A percentile compares a stretch with the other conserved stretches of the same genome.
Conservation (phyloP, 352 stramenopile genomes). For the Pythium apleroticum region DNA sequence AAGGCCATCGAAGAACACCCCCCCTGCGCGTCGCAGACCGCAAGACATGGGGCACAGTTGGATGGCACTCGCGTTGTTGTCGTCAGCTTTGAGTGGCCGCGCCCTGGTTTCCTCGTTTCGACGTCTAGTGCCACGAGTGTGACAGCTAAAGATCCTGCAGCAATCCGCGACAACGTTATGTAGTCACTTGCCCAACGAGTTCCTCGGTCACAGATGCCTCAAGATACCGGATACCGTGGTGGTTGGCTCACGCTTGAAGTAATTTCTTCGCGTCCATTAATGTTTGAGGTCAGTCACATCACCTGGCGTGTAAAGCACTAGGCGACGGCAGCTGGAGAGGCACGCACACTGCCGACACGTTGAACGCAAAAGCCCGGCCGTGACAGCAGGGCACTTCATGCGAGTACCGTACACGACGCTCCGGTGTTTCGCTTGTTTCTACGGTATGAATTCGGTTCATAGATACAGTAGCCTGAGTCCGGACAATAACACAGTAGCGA, state of each 20-base stretch:
- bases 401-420: background rate
- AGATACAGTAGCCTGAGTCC: background rate
- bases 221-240: background rate
- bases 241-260: background rate
- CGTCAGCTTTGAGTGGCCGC: background rate
- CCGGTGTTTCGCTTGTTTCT: too few relatives aligned
- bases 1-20: too few relatives aligned
- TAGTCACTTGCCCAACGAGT: background rate
- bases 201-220: background rate
- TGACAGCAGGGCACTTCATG: background rate
- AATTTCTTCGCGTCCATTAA: background rate
- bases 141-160: background rate
- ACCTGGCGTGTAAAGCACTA: background rate
- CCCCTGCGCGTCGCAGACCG: too few relatives aligned
- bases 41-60: background rate
- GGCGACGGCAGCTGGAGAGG: background rate
- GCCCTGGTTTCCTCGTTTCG: too few relatives aligned
- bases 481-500: background rate
- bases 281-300: background rate
- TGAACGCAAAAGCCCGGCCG: background rate
- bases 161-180: background rate
- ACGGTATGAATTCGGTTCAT: background rate
- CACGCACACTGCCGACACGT: background rate
- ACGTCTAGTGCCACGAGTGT: background rate
- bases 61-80: background rate